Evolutionary conservation across 208 protist species (phyloP), one percentile per base, ranked within the genome.

Genomic region (Crithidia acanthocephali): DNA sequence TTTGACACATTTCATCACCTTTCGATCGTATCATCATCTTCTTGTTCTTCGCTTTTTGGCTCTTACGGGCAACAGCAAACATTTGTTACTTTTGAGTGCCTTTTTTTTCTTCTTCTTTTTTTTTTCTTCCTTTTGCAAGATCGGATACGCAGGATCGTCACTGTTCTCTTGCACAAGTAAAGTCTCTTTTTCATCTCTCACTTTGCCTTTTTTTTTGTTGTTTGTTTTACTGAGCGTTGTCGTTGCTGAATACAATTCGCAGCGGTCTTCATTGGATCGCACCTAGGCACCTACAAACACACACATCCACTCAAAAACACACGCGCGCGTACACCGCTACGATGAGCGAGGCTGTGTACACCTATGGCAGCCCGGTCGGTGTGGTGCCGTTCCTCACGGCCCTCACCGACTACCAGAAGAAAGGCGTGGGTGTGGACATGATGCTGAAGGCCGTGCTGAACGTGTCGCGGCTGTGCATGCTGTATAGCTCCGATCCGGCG

Each of bases 341-440:
- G 28, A 75, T 62, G 68, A 67, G 33, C 35, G 53, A 57, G 64
- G 52, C 13, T 58, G 44, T 69, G 7, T 74, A 20, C 37, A 45
- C 59, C 13, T 11, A 50, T 44, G 65, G 56, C 56, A 74, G 63
- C 60, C 40, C 61, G 18, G 75, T 68, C 32, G 58, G 57, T 42
- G 61, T 76, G n/a, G 59, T 72, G 52, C 64, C 87, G 5, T 67
- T 89, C 28, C 63, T 91, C 58, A 79, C 74, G 27, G 71, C 87
- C 18, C 58, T 94, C 67, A 79, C 71, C 55, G 79, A 76, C 33
- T 94, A 91, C 60, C 74, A 91, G 45, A 83, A 78, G 58, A 94
- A 92, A 61, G 88, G 88, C 20, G 85, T 93, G 18, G 90, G 92
- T 32, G 63, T 94, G 18, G 92, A 97, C 72, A 90, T 97, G 82